phyloP scores from a whole-genome alignment of 2,329 filamentous ascomycete species.

The Clonostachys rosea region DNA sequence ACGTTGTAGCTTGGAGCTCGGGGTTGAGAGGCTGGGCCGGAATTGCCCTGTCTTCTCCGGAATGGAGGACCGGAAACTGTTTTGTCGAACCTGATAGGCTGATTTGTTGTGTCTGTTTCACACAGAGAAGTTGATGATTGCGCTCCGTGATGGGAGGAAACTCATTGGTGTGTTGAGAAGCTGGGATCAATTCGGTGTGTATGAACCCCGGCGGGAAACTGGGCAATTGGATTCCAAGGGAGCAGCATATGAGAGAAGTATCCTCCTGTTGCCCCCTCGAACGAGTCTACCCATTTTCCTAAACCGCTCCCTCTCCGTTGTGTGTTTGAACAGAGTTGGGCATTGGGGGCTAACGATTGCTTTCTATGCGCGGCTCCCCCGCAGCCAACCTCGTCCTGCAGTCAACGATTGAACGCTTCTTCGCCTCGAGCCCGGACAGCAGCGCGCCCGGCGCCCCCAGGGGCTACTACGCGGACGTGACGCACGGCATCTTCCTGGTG shows the following conservation, averaged over 20 bases:
- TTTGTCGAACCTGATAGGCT: background rate
- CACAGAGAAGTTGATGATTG: slow-evolving; percentile 89
- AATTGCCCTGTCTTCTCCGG: background rate
- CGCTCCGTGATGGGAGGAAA: slow-evolving; percentile 90
- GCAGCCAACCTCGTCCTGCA: slow-evolving; percentile 92
- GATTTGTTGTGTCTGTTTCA: background rate
- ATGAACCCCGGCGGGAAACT: background rate
- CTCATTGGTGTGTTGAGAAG: slow-evolving; percentile 87
- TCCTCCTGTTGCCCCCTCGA: no score
- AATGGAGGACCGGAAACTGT: background rate
- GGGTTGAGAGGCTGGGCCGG: background rate
- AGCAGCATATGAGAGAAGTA: no score
- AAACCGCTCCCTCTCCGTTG: background rate
- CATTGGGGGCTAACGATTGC: background rate
- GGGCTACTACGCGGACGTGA: slow-evolving; percentile 75
- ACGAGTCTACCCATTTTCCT: no score
- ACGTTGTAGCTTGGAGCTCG: slow-evolving; percentile 29
- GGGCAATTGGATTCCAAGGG: no score
- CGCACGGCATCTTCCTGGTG: slow-evolving; percentile 84
- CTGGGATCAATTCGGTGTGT: slow-evolving; percentile 95
- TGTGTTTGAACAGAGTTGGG: background rate
- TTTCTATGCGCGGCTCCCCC: background rate
- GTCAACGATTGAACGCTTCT: slow-evolving; percentile 86
- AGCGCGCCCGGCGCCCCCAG: slow-evolving; percentile 24
- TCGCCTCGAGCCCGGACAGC: slow-evolving; percentile 48